A percentile compares a stretch with the other conserved stretches of the same genome.
These are phyloP conservation scores for Adansonia madagascariensis DNA, from an alignment of 441 rosid genomes.

Conservation along the genomic window DNA sequence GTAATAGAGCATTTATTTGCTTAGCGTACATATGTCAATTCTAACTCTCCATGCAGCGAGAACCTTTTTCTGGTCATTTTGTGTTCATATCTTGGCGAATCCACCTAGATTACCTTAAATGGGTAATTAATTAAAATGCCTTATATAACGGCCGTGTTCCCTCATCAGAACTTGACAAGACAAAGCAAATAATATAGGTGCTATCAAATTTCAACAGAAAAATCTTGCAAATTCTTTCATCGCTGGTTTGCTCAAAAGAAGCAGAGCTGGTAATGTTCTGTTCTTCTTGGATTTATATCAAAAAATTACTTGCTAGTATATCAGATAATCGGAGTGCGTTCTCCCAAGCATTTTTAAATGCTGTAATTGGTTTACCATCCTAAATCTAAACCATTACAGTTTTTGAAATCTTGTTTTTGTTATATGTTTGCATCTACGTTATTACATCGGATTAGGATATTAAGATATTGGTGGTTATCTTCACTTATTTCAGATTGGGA, in stretches of 20 bases:
- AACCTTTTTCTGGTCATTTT: slow-evolving; percentile 22
- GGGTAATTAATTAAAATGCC: slow-evolving; percentile 26
- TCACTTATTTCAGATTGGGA: not conserved
- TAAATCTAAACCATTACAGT: slow-evolving; percentile 11
- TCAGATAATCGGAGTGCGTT: not conserved
- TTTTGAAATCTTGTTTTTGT: slow-evolving; percentile 10
- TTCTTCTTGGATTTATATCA: slow-evolving; percentile 14
- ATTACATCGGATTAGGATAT: not conserved
- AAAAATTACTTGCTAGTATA: not conserved
- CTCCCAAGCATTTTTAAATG: slow-evolving; percentile 8
- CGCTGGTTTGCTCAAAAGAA: not conserved
- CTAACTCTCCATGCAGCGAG: slow-evolving; percentile 25
- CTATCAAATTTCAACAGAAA: slow-evolving; percentile 8
- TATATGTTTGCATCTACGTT: not conserved
- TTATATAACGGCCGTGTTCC: slow-evolving; percentile 20
- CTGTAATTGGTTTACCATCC: not conserved
- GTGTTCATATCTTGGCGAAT: slow-evolving; percentile 27
- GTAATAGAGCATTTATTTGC: slow-evolving; percentile 21
- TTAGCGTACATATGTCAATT: slow-evolving; percentile 23
- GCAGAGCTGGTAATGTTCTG: slow-evolving; percentile 3
- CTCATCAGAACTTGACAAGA: slow-evolving; percentile 8
- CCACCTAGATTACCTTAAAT: slow-evolving; percentile 30
- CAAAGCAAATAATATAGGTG: not conserved
- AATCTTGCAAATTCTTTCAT: slow-evolving; percentile 10
- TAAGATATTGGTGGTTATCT: not conserved